Conservation (phyloP, 2,329 filamentous ascomycete species). For the Eutypella sp. region DNA sequence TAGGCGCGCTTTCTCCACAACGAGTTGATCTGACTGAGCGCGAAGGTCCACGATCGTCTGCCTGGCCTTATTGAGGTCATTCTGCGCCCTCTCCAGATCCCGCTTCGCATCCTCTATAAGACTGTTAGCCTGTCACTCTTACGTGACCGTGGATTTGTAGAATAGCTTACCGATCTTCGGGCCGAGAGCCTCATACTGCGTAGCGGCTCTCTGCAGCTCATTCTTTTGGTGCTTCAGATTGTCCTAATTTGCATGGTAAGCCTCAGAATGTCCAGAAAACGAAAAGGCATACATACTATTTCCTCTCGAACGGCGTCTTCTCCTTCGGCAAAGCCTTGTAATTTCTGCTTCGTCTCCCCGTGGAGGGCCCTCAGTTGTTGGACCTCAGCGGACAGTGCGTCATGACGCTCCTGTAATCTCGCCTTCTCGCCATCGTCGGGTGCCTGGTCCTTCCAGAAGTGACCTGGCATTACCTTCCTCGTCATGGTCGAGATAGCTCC, state of each 20-base stretch:
- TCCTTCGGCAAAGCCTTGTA: conserved; percentile 32
- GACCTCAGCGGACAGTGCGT: conserved; percentile 34
- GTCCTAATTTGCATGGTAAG: conserved; percentile 35
- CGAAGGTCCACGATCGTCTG: conserved; percentile 46
- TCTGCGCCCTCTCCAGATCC: conserved; percentile 25
- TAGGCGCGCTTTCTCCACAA: conserved; percentile 51
- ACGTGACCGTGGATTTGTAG: not conserved
- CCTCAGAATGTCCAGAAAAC: not conserved
- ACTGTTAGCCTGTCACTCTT: conserved; percentile 13
- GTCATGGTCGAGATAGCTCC: conserved; percentile 66
- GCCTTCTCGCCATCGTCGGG: conserved; percentile 63
- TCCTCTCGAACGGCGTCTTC: conserved; percentile 39
- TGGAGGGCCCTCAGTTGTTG: conserved; percentile 29
- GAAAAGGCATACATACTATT: conserved; percentile 32
- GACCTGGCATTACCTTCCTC: conserved; percentile 54
- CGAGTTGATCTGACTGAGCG: conserved; percentile 49
- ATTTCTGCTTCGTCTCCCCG: conserved; percentile 32
- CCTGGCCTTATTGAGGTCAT: conserved; percentile 29
- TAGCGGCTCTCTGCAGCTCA: conserved; percentile 60
- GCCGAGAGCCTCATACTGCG: conserved; percentile 62
- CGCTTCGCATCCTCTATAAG: conserved; percentile 30
- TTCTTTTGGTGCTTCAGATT: conserved; percentile 58
- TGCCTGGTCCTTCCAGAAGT: conserved; percentile 72
- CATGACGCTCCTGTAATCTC: conserved; percentile 51
- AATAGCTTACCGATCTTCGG: conserved; percentile 59